Conservation (phyloP, 2,329 filamentous ascomycete species). For the Dothideomycetes sp. region DNA sequence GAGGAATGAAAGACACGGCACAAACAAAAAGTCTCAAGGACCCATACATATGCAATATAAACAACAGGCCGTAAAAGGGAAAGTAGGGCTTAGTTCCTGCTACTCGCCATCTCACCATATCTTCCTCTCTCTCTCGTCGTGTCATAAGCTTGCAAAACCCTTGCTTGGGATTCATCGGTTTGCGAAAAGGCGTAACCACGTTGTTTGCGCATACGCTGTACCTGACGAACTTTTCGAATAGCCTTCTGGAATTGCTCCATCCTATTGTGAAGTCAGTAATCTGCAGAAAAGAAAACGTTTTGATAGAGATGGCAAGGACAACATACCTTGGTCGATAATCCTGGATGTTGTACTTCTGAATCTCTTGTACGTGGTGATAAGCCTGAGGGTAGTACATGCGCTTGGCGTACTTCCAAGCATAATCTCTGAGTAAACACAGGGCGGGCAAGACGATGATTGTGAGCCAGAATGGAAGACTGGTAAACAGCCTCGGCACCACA, state of each 20-base stretch:
- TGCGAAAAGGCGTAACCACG: slow-evolving; percentile 97
- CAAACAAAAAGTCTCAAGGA: no score
- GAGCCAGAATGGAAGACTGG: slow-evolving; percentile 80
- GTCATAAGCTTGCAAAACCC: slow-evolving; percentile 94
- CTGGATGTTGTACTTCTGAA: slow-evolving; percentile 99
- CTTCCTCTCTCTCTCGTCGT: slow-evolving; percentile 84
- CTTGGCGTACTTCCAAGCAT: slow-evolving; percentile 95
- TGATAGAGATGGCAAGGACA: slow-evolving; percentile 15
- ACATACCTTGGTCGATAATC: slow-evolving; percentile 88
- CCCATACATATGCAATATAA: slow-evolving; percentile 10
- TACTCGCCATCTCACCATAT: slow-evolving; percentile 86
- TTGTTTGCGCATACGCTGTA: slow-evolving; percentile 98
- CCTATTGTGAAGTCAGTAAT: slow-evolving; percentile 35
- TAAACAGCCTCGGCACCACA: slow-evolving; percentile 70
- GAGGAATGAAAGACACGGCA: no score
- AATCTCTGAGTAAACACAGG: slow-evolving; percentile 77
- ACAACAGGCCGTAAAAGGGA: not conserved
- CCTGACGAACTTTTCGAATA: slow-evolving; percentile 94
- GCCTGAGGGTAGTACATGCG: slow-evolving; percentile 93
- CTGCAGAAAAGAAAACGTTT: not conserved
- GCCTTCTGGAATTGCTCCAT: slow-evolving; percentile 99
- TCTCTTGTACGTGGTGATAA: slow-evolving; percentile 98
- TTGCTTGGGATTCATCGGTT: slow-evolving; percentile 90
- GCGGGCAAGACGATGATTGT: slow-evolving; percentile 72
- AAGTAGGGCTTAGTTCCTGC: slow-evolving; percentile 13